Conservation (phyloP, 1,284 basidiomycete species). For the Coniferiporia sulphurascens region DNA sequence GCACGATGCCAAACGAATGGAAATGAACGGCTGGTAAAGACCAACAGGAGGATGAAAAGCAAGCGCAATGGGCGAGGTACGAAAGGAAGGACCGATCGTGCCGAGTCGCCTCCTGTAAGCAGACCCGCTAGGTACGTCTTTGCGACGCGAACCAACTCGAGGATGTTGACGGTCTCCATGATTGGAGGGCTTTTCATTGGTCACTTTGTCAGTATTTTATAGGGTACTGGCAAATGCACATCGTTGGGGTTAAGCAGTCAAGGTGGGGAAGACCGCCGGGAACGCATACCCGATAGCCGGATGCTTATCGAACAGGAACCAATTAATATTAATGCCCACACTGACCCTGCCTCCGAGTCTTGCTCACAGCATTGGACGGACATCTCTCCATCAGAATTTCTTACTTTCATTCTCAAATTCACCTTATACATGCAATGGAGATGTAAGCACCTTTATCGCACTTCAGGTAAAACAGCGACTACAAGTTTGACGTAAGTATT, state of each 20-base stretch:
- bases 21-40: constrained; percentile 53
- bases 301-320: neutral
- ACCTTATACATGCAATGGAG: too few relatives aligned
- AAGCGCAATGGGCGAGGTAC: constrained; percentile 23
- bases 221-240: neutral
- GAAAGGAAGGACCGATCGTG: constrained; percentile 21
- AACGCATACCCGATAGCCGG: neutral
- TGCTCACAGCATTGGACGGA: too few relatives aligned
- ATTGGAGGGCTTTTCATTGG: neutral
- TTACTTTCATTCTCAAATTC: too few relatives aligned
- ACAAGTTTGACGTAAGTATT: too few relatives aligned
- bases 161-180: neutral
- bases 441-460: too few relatives aligned
- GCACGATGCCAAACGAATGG: constrained; percentile 65
- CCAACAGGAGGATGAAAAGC: constrained; percentile 33
- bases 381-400: too few relatives aligned
- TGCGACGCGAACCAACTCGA: neutral
- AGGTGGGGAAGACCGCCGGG: too few relatives aligned
- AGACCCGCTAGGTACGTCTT: neutral
- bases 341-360: too few relatives aligned
- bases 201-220: neutral
- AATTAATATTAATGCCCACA: too few relatives aligned
- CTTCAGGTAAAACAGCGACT: too few relatives aligned
- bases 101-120: constrained; percentile 1
- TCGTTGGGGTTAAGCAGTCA: neutral